Conservation (phyloP, 108 stramenopile species). For the Epithemia pelagica region DNA sequence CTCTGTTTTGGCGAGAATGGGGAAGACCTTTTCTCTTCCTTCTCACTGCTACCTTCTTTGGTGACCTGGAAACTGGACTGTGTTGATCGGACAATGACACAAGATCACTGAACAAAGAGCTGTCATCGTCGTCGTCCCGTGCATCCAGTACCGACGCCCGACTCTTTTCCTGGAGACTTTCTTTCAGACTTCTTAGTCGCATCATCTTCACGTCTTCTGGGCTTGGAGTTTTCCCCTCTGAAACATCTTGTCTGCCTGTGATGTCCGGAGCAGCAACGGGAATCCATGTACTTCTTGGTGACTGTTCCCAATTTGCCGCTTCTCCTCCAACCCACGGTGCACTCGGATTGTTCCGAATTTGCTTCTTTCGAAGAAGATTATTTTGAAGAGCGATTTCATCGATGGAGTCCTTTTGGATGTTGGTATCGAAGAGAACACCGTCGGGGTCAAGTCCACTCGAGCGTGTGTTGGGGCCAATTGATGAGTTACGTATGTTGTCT, state of each 20-base stretch:
- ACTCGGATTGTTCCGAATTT: not conserved
- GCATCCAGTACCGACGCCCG: not conserved
- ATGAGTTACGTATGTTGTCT: slow-evolving; percentile 20
- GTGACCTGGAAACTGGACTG: not conserved
- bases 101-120: not conserved
- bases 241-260: not conserved
- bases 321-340: not conserved
- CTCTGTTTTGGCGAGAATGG: not conserved
- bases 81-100: not conserved
- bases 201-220: not conserved
- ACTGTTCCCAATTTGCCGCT: not conserved
- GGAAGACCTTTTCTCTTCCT: too few relatives aligned
- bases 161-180: not conserved
- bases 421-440: not conserved
- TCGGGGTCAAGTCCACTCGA: not conserved
- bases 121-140: not conserved
- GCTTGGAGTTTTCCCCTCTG: not conserved
- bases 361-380: not conserved
- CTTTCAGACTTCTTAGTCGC: not conserved
- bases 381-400: not conserved
- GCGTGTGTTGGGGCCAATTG: not conserved
- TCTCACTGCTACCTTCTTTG: not conserved
- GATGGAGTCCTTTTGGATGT: not conserved
- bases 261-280: not conserved
- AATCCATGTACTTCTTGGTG: not conserved